A percentile compares a stretch with the other conserved stretches of the same genome.
Conservation (phyloP, 2,329 filamentous ascomycete genomes). For the Trichoderma asperellum region DNA sequence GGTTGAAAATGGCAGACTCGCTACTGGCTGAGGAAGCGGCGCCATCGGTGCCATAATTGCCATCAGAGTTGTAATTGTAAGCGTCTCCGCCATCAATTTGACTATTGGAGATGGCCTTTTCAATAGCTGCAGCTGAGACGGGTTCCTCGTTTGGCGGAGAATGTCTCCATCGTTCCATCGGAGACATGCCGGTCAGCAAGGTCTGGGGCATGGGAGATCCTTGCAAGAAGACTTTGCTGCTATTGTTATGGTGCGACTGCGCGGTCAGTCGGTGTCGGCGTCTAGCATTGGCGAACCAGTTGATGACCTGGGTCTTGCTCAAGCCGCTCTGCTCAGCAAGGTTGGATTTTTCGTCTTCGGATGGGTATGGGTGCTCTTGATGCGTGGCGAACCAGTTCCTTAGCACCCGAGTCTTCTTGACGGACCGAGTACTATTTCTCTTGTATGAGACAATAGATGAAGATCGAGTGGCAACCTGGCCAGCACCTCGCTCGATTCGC, state of each 20-base stretch:
- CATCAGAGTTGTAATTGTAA: not conserved
- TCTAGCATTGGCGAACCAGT: slow-evolving; percentile 57
- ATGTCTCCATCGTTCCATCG: slow-evolving; percentile 49
- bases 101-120: slow-evolving; percentile 37
- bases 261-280: slow-evolving; percentile 49
- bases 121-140: slow-evolving; percentile 45
- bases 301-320: slow-evolving; percentile 50
- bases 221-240: slow-evolving; percentile 38
- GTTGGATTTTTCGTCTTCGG: slow-evolving; percentile 49
- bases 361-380: slow-evolving; percentile 53
- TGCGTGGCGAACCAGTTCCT: slow-evolving; percentile 52
- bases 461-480: slow-evolving; percentile 12
- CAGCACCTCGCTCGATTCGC: not conserved
- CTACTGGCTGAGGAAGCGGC: slow-evolving; percentile 40
- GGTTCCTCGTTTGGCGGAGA: slow-evolving; percentile 53
- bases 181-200: slow-evolving; percentile 46
- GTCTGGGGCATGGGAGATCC: slow-evolving; percentile 50
- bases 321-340: slow-evolving; percentile 51
- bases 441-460: slow-evolving; percentile 36
- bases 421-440: slow-evolving; percentile 46
- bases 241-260: slow-evolving; percentile 37
- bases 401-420: slow-evolving; percentile 50
- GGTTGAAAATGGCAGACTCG: slow-evolving; percentile 37
- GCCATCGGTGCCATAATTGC: slow-evolving; percentile 34
- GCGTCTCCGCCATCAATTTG: not conserved